Evolutionary conservation across 164 flowering plant species (phyloP), one percentile per base, ranked within the genome.

Genomic region (Echeveria elegans): DNA sequence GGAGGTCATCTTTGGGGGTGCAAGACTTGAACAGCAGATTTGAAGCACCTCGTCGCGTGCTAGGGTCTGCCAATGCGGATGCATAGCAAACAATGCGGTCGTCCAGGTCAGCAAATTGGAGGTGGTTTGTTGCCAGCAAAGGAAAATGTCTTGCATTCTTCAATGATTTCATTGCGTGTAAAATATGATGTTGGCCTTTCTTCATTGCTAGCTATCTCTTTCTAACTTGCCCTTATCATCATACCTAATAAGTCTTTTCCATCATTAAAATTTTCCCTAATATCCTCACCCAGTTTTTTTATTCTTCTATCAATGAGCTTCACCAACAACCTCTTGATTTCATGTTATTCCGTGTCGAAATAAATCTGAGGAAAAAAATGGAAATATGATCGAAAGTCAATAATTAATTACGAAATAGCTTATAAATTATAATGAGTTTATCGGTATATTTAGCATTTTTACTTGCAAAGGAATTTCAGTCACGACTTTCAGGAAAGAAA

Each of bases 71-170:
- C 99, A 94, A 53, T 81, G 83, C 4, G 96, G 97, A 77, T 94
- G 93, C 95, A 91, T 91, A 41, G 47, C 47, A 1, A 43, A 18
- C 19, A 43, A 18, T 11, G 15, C 16, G 16, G 47, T 43, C 47
- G n/a, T 97, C 97, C 2, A 91, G 77, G 99, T 94, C 83, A 94
- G 86, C 88, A 94, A 66, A 70, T 88, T 91, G 53, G 99, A 82
- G 40, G 96, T 91, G 47, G 99, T 89, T 68, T 88, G 96, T 68
- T 88, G 29, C 99, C 96, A 53, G 99, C 99, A 32, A 94, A 94
- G 85, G 89, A 89, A 72, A 94, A 91, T 66, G 82, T 85, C 82
- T 94, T 94, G 82, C 99, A 94, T 77, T 94, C 99, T 71, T 91
- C 97, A 0, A 88, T 85, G 1, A 91, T 91, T 84, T 94, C 99